phyloP scores from a whole-genome alignment of 352 stramenopile species.

The Phytophthora nicotianae region DNA sequence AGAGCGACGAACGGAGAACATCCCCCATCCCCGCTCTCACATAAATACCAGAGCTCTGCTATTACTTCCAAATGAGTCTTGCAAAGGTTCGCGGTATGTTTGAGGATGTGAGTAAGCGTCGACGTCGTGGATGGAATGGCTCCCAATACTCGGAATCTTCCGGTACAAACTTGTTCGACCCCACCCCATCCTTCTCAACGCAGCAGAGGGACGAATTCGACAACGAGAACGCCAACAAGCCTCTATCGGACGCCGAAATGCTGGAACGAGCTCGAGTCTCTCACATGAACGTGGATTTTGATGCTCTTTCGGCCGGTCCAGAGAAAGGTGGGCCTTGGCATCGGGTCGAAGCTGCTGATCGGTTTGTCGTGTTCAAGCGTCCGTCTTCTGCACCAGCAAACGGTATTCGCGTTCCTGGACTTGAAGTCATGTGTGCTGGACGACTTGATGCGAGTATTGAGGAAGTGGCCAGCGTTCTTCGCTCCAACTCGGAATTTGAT shows the following conservation, averaged over 20 bases:
- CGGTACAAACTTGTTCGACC: conserved; percentile 5
- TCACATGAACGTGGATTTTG: conserved; percentile 31
- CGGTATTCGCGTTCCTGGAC: conserved; percentile 12
- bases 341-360: conserved; percentile 26
- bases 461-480: conserved; percentile 33
- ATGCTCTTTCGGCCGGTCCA: conserved; percentile 24
- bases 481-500: conserved; percentile 18
- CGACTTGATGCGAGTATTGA: conserved; percentile 35
- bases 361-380: conserved; percentile 35
- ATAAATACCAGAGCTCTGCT: too few relatives aligned
- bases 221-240: neutral
- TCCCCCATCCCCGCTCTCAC: neutral
- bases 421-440: conserved; percentile 42
- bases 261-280: conserved; percentile 28
- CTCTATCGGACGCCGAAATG: conserved; percentile 21
- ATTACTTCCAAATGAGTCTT: neutral
- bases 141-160: conserved; percentile 11
- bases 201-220: conserved; percentile 10
- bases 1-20: neutral
- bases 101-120: conserved; percentile 1
- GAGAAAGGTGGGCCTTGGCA: conserved; percentile 26
- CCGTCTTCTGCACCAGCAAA: neutral
- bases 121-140: conserved; percentile 3
- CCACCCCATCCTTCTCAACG: conserved; percentile 4
- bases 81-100: neutral